A percentile compares a stretch with the other conserved stretches of the same genome.
Conservation (phyloP, 257 asterid species). For the Catharanthus roseus region DNA sequence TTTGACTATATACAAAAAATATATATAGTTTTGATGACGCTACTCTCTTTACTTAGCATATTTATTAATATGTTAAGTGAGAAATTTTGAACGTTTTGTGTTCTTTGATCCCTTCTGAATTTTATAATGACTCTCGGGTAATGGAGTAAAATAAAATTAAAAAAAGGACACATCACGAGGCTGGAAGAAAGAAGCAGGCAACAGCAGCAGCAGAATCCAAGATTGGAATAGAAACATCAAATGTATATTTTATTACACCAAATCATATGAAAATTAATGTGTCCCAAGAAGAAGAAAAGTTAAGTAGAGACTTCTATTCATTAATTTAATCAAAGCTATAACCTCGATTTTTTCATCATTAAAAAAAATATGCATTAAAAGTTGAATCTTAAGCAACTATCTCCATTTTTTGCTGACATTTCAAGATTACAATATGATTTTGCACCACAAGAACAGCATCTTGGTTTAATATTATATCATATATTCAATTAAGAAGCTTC, state of each 20-base stretch:
- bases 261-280: slow-evolving; percentile 69
- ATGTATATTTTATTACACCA: slow-evolving; percentile 20
- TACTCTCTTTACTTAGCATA: too few relatives aligned
- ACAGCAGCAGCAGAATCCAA: slow-evolving; percentile 46
- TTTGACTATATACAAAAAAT: slow-evolving; percentile 41
- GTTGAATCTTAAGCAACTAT: slow-evolving; percentile 29
- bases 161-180: slow-evolving; percentile 45
- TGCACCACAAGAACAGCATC: slow-evolving; percentile 35
- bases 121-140: too few relatives aligned
- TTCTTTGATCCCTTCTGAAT: too few relatives aligned
- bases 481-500: slow-evolving; percentile 15
- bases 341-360: slow-evolving; percentile 30
- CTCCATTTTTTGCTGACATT: slow-evolving; percentile 17
- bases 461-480: slow-evolving; percentile 22
- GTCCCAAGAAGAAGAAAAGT: slow-evolving; percentile 44
- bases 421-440: slow-evolving; percentile 22
- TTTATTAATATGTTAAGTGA: too few relatives aligned
- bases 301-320: slow-evolving; percentile 59
- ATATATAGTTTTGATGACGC: too few relatives aligned
- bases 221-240: slow-evolving; percentile 82
- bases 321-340: slow-evolving; percentile 17
- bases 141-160: too few relatives aligned
- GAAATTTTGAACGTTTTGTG: too few relatives aligned
- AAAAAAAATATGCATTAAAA: slow-evolving; percentile 16
- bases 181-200: slow-evolving; percentile 27